Evolutionary conservation across 768 basidiomycete species (phyloP).

Genomic region (Lentinula guzmanii): DNA sequence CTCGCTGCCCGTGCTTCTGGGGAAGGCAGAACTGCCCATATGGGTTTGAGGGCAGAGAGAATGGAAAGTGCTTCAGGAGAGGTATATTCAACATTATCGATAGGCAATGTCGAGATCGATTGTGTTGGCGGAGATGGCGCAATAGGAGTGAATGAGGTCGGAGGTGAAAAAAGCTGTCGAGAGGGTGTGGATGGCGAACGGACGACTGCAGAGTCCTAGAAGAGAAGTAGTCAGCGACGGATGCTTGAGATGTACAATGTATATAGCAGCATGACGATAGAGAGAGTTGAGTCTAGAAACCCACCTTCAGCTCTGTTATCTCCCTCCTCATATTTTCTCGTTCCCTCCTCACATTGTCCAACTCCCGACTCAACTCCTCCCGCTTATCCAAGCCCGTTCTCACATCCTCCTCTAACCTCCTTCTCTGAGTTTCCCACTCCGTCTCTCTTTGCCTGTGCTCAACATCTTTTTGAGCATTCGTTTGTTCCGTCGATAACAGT

Average conservation of each 20-base stretch:
- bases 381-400: slow-evolving; percentile 37
- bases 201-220: slow-evolving; percentile 28
- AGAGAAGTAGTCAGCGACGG: neutral
- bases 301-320: slow-evolving; percentile 26
- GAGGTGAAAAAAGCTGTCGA: neutral
- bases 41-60: slow-evolving; percentile 55
- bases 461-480: slow-evolving; percentile 7
- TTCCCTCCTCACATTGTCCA: slow-evolving; percentile 49
- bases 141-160: neutral
- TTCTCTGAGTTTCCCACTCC: slow-evolving; percentile 42
- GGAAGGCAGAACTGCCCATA: slow-evolving; percentile 83
- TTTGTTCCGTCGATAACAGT: slow-evolving; percentile 33
- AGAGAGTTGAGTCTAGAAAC: neutral
- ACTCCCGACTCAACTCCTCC: slow-evolving; percentile 40
- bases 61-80: slow-evolving; percentile 47
- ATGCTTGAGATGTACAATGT: neutral
- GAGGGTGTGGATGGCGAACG: neutral
- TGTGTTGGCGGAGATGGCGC: slow-evolving; percentile 15
- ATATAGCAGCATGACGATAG: neutral
- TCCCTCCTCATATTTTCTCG: slow-evolving; percentile 44
- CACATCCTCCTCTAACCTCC: slow-evolving; percentile 47
- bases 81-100: slow-evolving; percentile 13
- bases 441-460: slow-evolving; percentile 18
- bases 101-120: slow-evolving; percentile 19
- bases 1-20: slow-evolving; percentile 74